Conservation (phyloP, 441 rosid species). For the Arabidopsis hybrid region DNA sequence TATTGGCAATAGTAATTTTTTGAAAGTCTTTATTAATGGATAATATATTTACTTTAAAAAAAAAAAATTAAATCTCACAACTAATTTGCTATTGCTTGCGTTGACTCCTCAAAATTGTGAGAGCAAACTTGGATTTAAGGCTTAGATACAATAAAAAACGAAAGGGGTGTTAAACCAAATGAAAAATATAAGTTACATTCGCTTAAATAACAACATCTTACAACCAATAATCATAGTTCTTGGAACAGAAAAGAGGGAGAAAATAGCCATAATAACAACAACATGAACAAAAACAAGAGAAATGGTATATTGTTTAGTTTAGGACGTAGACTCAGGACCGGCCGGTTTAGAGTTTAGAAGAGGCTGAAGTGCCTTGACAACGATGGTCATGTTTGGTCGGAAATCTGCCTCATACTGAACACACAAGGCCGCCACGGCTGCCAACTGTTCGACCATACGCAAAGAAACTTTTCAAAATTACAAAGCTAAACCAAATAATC, state of each 20-base stretch:
- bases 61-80: neutral
- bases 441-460: slow-evolving; percentile 60
- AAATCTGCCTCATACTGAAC: slow-evolving; percentile 97
- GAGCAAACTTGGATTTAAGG: slow-evolving; percentile 10
- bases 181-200: slow-evolving; percentile 26
- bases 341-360: slow-evolving; percentile 88
- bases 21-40: neutral
- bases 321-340: slow-evolving; percentile 64
- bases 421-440: slow-evolving; percentile 97
- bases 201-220: slow-evolving; percentile 34
- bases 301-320: slow-evolving; percentile 35
- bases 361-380: slow-evolving; percentile 95
- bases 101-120: slow-evolving; percentile 6
- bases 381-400: slow-evolving; percentile 97
- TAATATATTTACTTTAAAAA: too few species aligned
- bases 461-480: slow-evolving; percentile 1
- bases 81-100: neutral
- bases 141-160: neutral
- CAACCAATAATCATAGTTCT: slow-evolving; percentile 24
- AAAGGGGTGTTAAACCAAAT: neutral
- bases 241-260: slow-evolving; percentile 16
- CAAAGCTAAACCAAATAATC: slow-evolving; percentile 19
- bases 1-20: neutral
- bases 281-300: slow-evolving; percentile 22
- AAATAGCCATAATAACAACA: slow-evolving; percentile 24